Evolutionary conservation across 2,329 filamentous ascomycete species (phyloP), one percentile per base, ranked within the genome.

Genomic region (Aspergillus fischeri): DNA sequence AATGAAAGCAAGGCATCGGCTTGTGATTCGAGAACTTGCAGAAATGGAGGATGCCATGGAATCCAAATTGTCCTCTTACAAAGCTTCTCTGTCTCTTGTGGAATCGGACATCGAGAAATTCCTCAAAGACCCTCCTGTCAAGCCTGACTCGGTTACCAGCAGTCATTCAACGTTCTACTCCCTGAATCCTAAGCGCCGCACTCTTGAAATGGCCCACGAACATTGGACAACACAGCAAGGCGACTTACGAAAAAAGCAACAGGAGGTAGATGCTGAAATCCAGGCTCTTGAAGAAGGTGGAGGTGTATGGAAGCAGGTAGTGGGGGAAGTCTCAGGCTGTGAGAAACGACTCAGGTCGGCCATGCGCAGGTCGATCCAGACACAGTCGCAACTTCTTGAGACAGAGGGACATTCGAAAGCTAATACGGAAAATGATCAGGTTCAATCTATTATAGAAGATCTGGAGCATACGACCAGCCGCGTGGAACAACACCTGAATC

Each of bases 221-320:
- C 80, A 84, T 60, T 86, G 81, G 78, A 70, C 72, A 20, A 72
- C 74, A 2, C 83, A 86, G 63, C 75, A 78, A 51, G 75, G 73
- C 14, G 69, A 71, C 8, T 63, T 83, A 17, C 66, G 73, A 3
- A 70, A 74, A 47, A 77, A 78, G 55, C 78, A 77, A 49, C 66
- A 76, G 32, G 70, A 75, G 48, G 77, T 81, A 3, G 77, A 83
- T 57, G 70, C 73, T 27, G 85, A 87, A 63, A 81, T 81, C 47
- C 67, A 75, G 24, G 85, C 85, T 2, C 73, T 87, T 21, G 78
- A 84, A 52, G 81, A 85, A 64, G 85, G 85, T 14, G 82, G 81
- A 2, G 68, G 74, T 5, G 68, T 86, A 25, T 88, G 85, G 85
- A 79, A 81, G 59, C 77, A 82, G 52, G 79, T 81, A 1, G 72